phyloP scores from a whole-genome alignment of 2,329 filamentous ascomycete species.

The Pseudophaeomoniella oleicola region DNA sequence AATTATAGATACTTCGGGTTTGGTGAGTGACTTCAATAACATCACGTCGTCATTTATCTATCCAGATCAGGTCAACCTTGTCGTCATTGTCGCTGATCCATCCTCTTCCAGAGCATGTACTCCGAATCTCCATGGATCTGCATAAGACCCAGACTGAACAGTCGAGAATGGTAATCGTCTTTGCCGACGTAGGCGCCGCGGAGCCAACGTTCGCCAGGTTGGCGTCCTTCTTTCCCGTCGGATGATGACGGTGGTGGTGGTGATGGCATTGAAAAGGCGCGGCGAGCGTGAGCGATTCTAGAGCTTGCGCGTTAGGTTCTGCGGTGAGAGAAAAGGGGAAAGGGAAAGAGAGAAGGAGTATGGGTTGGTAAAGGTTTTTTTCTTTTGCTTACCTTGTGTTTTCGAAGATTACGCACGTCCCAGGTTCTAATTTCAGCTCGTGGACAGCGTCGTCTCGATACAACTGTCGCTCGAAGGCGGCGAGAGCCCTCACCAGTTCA shows the following conservation, averaged over 20 bases:
- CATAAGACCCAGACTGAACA: no score
- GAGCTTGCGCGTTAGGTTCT: constrained; percentile 14
- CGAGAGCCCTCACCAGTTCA: constrained; percentile 10
- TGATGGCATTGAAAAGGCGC: constrained; percentile 51
- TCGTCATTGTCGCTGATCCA: no score
- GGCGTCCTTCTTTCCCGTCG: constrained; percentile 9
- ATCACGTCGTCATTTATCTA: no score
- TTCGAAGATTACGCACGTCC: constrained; percentile 88
- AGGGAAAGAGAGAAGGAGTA: background rate
- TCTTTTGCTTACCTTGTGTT: constrained; percentile 44
- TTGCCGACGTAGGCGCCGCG: constrained; percentile 70
- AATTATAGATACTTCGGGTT: no score
- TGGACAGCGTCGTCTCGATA: constrained; percentile 44
- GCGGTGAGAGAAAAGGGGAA: background rate
- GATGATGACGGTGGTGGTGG: no score
- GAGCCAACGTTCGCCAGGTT: constrained; percentile 59
- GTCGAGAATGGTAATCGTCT: constrained; percentile 35
- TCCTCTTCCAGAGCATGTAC: no score
- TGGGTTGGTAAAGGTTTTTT: no score
- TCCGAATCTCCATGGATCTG: no score
- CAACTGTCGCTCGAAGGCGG: constrained; percentile 3
- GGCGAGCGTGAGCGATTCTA: constrained; percentile 70
- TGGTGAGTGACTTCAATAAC: no score
- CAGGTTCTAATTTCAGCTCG: constrained; percentile 59
- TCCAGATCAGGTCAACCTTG: no score